Evolutionary conservation across 176 grass and related monocot species (phyloP), one percentile per base, ranked within the genome.

Genomic region (Olyra latifolia): DNA sequence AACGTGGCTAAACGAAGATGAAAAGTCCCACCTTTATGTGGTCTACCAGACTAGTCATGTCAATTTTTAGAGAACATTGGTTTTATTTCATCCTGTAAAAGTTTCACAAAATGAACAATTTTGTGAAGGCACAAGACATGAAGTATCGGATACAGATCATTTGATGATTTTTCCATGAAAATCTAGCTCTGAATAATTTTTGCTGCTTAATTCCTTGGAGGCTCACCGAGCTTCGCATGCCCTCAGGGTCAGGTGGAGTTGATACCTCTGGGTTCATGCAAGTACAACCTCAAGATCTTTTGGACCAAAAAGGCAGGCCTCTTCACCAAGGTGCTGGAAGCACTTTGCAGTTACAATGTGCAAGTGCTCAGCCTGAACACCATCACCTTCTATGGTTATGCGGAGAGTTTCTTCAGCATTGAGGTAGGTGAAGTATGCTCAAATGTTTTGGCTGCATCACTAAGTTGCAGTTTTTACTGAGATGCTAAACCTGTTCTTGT

Each of bases 251-350:
- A 87, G 72, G 89, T 94, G 7, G 78, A 89, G 66, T 43, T 97
- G 67, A 80, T 68, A 48, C 85, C 84, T 30, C 80, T 94, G 10
- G 89, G 85, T 20, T 41, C 64, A 59, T 78, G 63, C 56, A 92
- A 87, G 83, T 92, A 90, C 76, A 90, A 90, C 41, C 65, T 97
- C 20, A 88, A 80, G 75, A 88, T 90, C 24, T 86, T 90, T 19
- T 92, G 82, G 76, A 74, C 61, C 57, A 94, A 88, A 23, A 88
- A 66, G 66, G 40, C 73, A 17, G 90, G 88, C 14, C 58, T 69
- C 65, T 95, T 93, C 81, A 89, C 83, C 56, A 91, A 74, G 85
- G 79, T 98, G 62, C 61, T 98, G 46, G 84, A 98, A 71, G 83
- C 86, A 24, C 79, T 98, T 46, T 85, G 61, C 72, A 85, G 78